Evolutionary conservation across 768 basidiomycete genomes (phyloP), one percentile per base, ranked within the genome.

Genomic region (Lactarius hengduanensis): DNA sequence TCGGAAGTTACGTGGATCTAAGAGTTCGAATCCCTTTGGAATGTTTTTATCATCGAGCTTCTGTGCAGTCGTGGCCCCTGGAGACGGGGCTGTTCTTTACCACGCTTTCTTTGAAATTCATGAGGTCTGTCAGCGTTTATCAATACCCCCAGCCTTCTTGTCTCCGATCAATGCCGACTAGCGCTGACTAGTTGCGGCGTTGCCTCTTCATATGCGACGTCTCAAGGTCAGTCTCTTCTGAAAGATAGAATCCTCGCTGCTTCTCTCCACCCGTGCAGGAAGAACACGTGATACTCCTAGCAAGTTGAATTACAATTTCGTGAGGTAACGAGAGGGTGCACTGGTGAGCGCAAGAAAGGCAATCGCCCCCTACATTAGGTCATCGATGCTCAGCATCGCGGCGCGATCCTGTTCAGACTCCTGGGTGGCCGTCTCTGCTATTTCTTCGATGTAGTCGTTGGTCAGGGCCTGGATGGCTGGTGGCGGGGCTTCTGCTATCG

Each of bases 121-220:
- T 6, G 26, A 13, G 22, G 11, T 50, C 9, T 26, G 3, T 50
- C 22, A 13, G 50, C 50, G 50, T 16, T 26, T 53, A 53, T 26
- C 26, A 3, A 26, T 28, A 53, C 50, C n/a, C 32, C 47, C 47
- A 8, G 36, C 22, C 41, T 9, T 28, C 20, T 59, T 43, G 58
- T 59, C 58, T 59, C 58, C 58, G 58, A 45, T 59, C 58, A 59
- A 45, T 18, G 15, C 38, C n/a, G 11, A n/a, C 43, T 45, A 10
- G 22, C 47, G 50, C 50, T 15, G 50, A 15, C 4, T 26, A 2
- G 50, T 26, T 15, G 50, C 13, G 47, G 47, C 47, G 47, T 50
- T 50, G 50, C 50, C 50, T 26, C 50, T 53, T 53, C 22, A 53
- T 53, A 26, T 13, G 36, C 20, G 15, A 32, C 56, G 32, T 38